Percentiles rank a stretch among this genome's conserved stretches.
phyloP scores from a whole-genome alignment of 352 stramenopile species.

The Pythium brassicae region DNA sequence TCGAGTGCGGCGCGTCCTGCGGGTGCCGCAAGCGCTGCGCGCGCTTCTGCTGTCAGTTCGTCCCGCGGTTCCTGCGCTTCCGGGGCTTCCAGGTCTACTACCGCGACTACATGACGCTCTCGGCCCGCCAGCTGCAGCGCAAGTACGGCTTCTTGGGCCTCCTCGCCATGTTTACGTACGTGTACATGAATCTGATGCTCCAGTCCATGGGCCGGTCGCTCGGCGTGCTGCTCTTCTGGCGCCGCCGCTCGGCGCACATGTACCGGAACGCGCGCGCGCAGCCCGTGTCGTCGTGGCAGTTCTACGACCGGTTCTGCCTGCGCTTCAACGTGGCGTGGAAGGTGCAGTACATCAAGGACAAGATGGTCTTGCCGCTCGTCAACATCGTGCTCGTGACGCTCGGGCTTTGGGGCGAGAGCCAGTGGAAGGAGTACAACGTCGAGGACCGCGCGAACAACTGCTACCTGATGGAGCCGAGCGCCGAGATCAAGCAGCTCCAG shows the following conservation, averaged over 20 bases:
- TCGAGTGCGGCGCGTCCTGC: constrained; percentile 16
- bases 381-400: constrained; percentile 45
- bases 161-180: constrained; percentile 37
- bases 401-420: constrained; percentile 37
- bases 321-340: constrained; percentile 63
- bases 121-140: constrained; percentile 27
- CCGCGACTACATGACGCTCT: constrained; percentile 31
- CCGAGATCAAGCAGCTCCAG: constrained; percentile 58
- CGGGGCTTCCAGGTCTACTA: constrained; percentile 22
- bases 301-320: constrained; percentile 42
- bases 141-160: constrained; percentile 40
- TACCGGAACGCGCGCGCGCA: constrained; percentile 29
- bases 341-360: constrained; percentile 48
- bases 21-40: neutral
- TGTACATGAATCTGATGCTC: constrained; percentile 49
- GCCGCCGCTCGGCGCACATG: constrained; percentile 32
- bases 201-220: constrained; percentile 39
- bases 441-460: constrained; percentile 53
- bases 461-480: constrained; percentile 52
- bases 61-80: neutral
- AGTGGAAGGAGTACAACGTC: constrained; percentile 54
- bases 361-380: constrained; percentile 47
- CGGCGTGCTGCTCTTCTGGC: constrained; percentile 35
- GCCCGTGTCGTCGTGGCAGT: constrained; percentile 21
- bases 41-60: constrained; percentile 1